phyloP scores from a whole-genome alignment of 2,329 filamentous ascomycete species.

The Phyllosticta capitalensis region DNA sequence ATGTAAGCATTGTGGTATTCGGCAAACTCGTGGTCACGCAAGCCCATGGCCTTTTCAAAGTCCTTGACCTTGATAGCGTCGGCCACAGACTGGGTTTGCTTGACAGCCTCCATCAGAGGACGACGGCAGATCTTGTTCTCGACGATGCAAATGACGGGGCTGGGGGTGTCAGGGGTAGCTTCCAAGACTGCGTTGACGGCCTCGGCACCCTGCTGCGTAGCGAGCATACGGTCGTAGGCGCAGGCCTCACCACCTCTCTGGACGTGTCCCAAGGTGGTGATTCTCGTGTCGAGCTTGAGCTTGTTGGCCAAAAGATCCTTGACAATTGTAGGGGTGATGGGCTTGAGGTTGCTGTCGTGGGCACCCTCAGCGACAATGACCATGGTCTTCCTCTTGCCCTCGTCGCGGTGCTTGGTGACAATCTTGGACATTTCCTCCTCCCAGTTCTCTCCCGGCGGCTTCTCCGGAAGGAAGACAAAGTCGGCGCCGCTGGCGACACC shows the following conservation, averaged over 20 bases:
- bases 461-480: slow-evolving; percentile 94
- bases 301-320: slow-evolving; percentile 79
- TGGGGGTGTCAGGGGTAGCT: slow-evolving; percentile 78
- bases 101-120: slow-evolving; percentile 79
- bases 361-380: slow-evolving; percentile 97
- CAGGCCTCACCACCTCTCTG: slow-evolving; percentile 88
- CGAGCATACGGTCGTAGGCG: slow-evolving; percentile 88
- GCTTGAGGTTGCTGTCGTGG: slow-evolving; percentile 71
- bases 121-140: slow-evolving; percentile 97
- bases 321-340: slow-evolving; percentile 71
- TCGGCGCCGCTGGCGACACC: slow-evolving; percentile 92
- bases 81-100: slow-evolving; percentile 74
- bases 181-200: slow-evolving; percentile 87
- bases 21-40: slow-evolving; percentile 86
- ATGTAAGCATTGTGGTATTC: slow-evolving; percentile 88
- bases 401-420: slow-evolving; percentile 68
- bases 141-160: slow-evolving; percentile 89
- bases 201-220: slow-evolving; percentile 87
- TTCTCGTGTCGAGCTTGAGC: slow-evolving; percentile 78
- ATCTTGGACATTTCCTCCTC: slow-evolving; percentile 76
- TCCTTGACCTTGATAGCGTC: slow-evolving; percentile 74
- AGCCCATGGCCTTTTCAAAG: slow-evolving; percentile 76
- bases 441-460: slow-evolving; percentile 81
- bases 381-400: slow-evolving; percentile 95
- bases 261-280: slow-evolving; percentile 94